Evolutionary conservation across 139 green algal genomes (phyloP), one percentile per base, ranked within the genome.

Genomic region (Chlamydomonas sp.): DNA sequence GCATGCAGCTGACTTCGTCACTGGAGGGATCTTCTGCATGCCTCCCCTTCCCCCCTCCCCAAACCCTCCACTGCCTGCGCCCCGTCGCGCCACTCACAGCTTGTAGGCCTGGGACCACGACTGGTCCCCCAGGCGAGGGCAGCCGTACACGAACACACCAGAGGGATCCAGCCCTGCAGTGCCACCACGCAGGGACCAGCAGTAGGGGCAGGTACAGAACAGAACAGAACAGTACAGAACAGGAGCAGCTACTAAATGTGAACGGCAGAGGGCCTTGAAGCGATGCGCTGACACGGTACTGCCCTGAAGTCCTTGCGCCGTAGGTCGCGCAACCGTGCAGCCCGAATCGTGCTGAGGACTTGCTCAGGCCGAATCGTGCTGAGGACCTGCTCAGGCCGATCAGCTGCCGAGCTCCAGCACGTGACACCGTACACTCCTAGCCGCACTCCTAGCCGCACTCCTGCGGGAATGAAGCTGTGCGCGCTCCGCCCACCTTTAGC

Each of bases 71-170:
- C 67, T n/a, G 9, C 67, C 67, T 15, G 14, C 67, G 57, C 17
- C 75, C 49, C 75, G 5, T n/a, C 57, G 57, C 75, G 7, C 3
- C 60, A 8, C 83, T 88, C 74, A 88, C 83, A 88, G 74, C 3
- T 10, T 58, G 75, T 88, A 88, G 3, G 83, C 76, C 0, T 8
- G 6, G 16, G 73, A 62, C 83, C 83, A 88, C 58, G 16, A 64
- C 15, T 7, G 7, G 73, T 88, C 83, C 2, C 83, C 83, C 5
- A 76, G 63, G 0, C 83, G 83, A 2, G 83, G 83, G 62, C 73
- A 88, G 74, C 83, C 83, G 74, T 61, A 88, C 49, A 63, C 76
- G 83, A 68, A 77, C 2, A 88, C 74, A 17, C 83, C 83, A 0
- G 74, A 63, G 63, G 74, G 14, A 15, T 31, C 31, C 7, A 88